Percentiles rank a stretch among this genome's conserved stretches.
Evolutionary conservation across 1,139 yeast species (phyloP).

Genomic region (Sugiyamaella paludigena): DNA sequence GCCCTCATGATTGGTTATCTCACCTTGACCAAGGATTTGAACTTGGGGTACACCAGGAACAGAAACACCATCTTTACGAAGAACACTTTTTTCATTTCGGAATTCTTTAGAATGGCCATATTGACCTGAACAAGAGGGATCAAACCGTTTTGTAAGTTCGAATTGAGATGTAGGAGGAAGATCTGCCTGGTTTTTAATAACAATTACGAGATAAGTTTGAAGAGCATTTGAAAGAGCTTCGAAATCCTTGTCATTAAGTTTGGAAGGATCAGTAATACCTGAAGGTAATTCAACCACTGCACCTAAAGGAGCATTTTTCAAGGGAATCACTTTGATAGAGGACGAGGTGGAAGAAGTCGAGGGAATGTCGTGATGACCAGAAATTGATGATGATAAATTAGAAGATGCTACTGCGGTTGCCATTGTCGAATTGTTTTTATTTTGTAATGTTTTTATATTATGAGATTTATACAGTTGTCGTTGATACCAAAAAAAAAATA

Average conservation of each 20-base stretch:
- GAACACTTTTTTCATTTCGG: conserved; percentile 72
- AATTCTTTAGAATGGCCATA: conserved; percentile 87
- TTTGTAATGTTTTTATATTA: no score
- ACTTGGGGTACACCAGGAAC: conserved; percentile 85
- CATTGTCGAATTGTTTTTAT: no score
- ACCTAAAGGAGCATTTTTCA: conserved; percentile 47
- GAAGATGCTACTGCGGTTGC: no score
- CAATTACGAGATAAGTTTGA: conserved; percentile 63
- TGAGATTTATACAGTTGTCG: no score
- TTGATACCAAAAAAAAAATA: no score
- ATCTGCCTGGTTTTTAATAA: conserved; percentile 65
- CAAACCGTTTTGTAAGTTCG: conserved; percentile 68
- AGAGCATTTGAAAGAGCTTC: conserved; percentile 59
- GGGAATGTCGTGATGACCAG: no score
- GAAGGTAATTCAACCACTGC: conserved; percentile 62
- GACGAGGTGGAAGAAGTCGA: no score
- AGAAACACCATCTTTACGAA: conserved; percentile 74
- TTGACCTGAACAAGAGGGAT: conserved; percentile 65
- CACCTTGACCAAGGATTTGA: conserved; percentile 83
- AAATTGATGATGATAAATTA: no score
- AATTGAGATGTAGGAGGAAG: conserved; percentile 74
- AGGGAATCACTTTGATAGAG: conserved; percentile 12
- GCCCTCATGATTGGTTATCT: conserved; percentile 63
- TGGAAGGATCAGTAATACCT: conserved; percentile 74
- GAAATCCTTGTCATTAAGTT: conserved; percentile 63